phyloP scores from a whole-genome alignment of 148 eudicot genomes.

The Vaccinium corymbosum region DNA sequence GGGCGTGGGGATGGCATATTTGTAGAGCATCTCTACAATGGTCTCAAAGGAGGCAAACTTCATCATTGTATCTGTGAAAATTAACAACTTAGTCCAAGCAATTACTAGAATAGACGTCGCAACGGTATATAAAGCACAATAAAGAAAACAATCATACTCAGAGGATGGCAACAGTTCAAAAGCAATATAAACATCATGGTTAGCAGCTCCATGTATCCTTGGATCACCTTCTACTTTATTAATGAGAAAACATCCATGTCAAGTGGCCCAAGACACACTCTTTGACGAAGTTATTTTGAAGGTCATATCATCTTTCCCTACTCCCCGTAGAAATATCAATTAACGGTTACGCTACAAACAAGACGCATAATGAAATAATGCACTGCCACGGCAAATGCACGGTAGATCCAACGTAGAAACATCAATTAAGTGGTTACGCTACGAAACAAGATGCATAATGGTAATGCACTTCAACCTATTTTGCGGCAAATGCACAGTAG shows the following conservation, averaged over 20 bases:
- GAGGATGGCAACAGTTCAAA: neutral
- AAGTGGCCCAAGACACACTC: neutral
- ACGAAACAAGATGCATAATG: neutral
- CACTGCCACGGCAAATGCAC: neutral
- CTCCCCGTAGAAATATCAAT: neutral
- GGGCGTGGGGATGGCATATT: conserved; percentile 80
- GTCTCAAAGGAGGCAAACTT: conserved; percentile 94
- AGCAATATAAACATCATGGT: neutral
- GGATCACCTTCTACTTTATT: neutral
- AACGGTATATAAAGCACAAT: neutral
- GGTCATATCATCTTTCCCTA: neutral
- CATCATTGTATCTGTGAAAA: conserved; percentile 88
- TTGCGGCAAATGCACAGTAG: conserved; percentile 4
- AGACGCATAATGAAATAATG: neutral
- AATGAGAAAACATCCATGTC: neutral
- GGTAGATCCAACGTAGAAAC: neutral
- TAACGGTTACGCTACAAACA: neutral
- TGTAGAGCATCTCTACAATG: conserved; percentile 81
- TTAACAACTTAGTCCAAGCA: conserved; percentile 10
- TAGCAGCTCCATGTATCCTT: neutral
- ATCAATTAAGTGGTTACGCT: neutral
- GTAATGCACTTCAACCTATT: neutral
- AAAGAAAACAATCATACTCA: neutral
- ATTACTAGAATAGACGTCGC: neutral
- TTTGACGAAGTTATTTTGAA: neutral